Base-by-base conservation (phyloP, 306 rosid species). In the Psophocarpus tetragonolobus region DNA sequence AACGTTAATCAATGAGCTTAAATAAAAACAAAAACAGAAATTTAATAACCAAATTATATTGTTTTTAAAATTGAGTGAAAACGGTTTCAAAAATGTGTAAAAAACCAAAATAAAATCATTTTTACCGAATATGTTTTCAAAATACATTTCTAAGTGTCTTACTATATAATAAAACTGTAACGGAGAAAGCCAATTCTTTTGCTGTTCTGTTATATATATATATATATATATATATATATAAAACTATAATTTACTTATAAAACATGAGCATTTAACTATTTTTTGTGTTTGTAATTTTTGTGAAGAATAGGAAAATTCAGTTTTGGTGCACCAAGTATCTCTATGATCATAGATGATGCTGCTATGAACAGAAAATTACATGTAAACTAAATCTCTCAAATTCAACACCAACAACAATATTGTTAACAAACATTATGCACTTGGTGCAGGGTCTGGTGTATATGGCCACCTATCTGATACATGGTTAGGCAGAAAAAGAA, bases 401-500 rank as follows among this genome's bases (percentile, higher is more conserved):
- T 60, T 26, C 17, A 24, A 12, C 64, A 26, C 9, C 1, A 13
- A 5, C 6, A 57, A 57, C 66, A 60, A 50, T 7, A 47, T 51
- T 7, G n/a, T 51, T 11, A 54, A 23, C 17, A 9, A 4, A 56
- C 63, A 53, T 8, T n/a, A 51, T 26, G 8, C 2, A 26, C 33
- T 29, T 29, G 63, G 30, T 76, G 75, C 17, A 82, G 82, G 85
- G 3, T 82, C 65, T 76, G 85, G 45, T 63, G 27, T 82, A 4
- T 82, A 9, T 76, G 85, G 85, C 18, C 53, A 48, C 38, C 32
- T 82, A 11, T 66, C 85, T 38, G 82, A 76, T 50, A 14, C 78
- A 39, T 70, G 74, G 78, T 27, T 82, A 53, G 85, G 85, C 0
- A 70, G 85, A 51, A 82, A 82, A 51, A 82, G 79, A 62, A 63